phyloP scores from a whole-genome alignment of 768 basidiomycete species.

The Lactarius sanguifluus region DNA sequence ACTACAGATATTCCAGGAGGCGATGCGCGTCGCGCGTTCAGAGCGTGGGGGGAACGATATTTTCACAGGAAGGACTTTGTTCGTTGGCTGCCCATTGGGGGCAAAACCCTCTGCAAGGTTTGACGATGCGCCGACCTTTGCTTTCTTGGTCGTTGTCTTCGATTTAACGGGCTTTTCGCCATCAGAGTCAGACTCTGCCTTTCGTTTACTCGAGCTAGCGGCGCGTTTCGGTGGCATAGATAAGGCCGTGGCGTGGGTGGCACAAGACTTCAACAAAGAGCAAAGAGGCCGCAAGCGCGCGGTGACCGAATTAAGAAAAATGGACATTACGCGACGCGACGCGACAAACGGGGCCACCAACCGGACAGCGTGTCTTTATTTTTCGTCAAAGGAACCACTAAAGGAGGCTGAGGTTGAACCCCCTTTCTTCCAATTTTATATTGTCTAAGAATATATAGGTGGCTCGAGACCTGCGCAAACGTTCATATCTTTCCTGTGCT shows the following conservation, averaged over 20 bases:
- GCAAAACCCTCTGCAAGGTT: conserved; percentile 27
- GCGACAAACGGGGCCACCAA: background rate
- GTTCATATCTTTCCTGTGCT: background rate
- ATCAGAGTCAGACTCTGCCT: conserved; percentile 14
- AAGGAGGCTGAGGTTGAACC: too few relatives aligned
- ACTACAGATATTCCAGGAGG: conserved; percentile 81
- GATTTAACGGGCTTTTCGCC: conserved; percentile 9
- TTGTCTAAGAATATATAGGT: background rate
- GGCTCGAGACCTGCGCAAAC: background rate
- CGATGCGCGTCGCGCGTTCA: conserved; percentile 52
- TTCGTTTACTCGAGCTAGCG: conserved; percentile 23
- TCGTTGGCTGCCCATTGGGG: conserved; percentile 62
- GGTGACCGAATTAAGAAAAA: conserved; percentile 3
- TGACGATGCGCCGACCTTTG: conserved; percentile 13
- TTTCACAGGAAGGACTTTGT: conserved; percentile 64
- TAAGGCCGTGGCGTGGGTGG: background rate
- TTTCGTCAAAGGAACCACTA: too few relatives aligned
- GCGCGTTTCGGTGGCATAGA: conserved; percentile 22
- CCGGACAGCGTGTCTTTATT: background rate
- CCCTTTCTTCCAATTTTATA: background rate
- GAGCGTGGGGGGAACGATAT: conserved; percentile 56
- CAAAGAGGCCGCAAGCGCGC: background rate
- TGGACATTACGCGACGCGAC: conserved; percentile 4
- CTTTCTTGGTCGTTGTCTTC: conserved; percentile 19
- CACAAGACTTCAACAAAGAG: conserved; percentile 4